A percentile compares a stretch with the other conserved stretches of the same genome.
phyloP scores from a whole-genome alignment of 1,284 basidiomycete genomes.

The Uromyces viciae-fabae region DNA sequence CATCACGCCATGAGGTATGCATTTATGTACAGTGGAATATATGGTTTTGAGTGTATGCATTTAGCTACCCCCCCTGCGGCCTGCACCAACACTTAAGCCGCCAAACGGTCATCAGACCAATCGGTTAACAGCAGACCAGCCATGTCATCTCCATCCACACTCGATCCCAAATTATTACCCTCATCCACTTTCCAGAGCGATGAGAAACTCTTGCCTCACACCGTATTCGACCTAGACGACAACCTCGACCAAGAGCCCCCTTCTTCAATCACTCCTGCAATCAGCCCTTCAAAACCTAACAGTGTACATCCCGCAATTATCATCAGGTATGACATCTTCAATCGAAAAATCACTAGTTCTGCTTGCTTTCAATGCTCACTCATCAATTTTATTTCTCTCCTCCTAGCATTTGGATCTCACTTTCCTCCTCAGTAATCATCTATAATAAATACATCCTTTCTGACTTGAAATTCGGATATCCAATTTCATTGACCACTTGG shows the following conservation, averaged over 20 bases:
- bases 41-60: no score
- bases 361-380: background rate
- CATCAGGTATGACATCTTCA: no score
- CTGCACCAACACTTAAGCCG: no score
- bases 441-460: slow-evolving; percentile 49
- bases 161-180: background rate
- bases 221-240: slow-evolving; percentile 36
- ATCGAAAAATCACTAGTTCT: no score
- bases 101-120: no score
- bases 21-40: no score
- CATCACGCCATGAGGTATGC: no score
- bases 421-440: slow-evolving; percentile 49
- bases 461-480: slow-evolving; percentile 21
- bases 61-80: no score
- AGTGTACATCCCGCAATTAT: slow-evolving; percentile 40
- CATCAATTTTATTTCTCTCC: background rate
- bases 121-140: no score
- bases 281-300: background rate
- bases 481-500: slow-evolving; percentile 24
- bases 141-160: background rate
- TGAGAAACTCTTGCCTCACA: slow-evolving; percentile 2
- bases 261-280: background rate
- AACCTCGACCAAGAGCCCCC: background rate
- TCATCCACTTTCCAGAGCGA: background rate
- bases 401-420: slow-evolving; percentile 49